Conservation (phyloP, 176 grass and related monocot species). For the Oryza rufipogon region DNA sequence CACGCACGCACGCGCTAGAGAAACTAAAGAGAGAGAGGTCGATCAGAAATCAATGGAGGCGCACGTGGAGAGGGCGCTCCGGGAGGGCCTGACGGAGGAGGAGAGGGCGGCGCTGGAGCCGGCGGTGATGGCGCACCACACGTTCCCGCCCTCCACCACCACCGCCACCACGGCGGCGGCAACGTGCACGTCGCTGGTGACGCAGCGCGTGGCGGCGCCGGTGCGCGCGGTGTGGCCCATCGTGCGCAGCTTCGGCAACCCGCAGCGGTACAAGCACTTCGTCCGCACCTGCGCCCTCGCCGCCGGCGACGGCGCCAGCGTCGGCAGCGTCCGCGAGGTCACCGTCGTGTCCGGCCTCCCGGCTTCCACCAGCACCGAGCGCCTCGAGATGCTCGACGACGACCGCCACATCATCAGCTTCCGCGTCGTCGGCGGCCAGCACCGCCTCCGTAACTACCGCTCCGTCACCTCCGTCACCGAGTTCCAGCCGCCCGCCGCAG, state of each 20-base stretch:
- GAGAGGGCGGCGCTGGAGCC: slow-evolving; percentile 38
- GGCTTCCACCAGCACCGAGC: slow-evolving; percentile 85
- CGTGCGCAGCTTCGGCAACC: slow-evolving; percentile 71
- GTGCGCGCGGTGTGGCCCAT: slow-evolving; percentile 75
- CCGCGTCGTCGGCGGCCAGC: slow-evolving; percentile 87
- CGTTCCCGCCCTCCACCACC: slow-evolving; percentile 42
- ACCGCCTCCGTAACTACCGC: slow-evolving; percentile 90
- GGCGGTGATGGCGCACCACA: slow-evolving; percentile 62
- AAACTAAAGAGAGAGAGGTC: too few relatives aligned
- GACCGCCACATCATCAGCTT: slow-evolving; percentile 87
- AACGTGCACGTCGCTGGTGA: slow-evolving; percentile 86
- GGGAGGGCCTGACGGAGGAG: slow-evolving; percentile 39
- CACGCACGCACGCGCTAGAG: too few relatives aligned
- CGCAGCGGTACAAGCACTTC: slow-evolving; percentile 99
- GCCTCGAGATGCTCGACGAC: slow-evolving; percentile 95
- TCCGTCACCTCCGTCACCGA: slow-evolving; percentile 98
- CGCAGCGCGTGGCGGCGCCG: slow-evolving; percentile 76
- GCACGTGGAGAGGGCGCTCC: slow-evolving; percentile 54
- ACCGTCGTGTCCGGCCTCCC: slow-evolving; percentile 85
- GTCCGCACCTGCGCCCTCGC: slow-evolving; percentile 68
- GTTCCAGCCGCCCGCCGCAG: slow-evolving; percentile 19
- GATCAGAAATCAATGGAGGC: slow-evolving; percentile 35
- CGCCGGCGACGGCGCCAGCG: slow-evolving; percentile 63
- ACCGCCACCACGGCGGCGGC: not conserved
- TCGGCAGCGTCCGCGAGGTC: slow-evolving; percentile 91